Evolutionary conservation across 2,329 filamentous ascomycete genomes (phyloP).

Genomic region (Microsporum audouinii): DNA sequence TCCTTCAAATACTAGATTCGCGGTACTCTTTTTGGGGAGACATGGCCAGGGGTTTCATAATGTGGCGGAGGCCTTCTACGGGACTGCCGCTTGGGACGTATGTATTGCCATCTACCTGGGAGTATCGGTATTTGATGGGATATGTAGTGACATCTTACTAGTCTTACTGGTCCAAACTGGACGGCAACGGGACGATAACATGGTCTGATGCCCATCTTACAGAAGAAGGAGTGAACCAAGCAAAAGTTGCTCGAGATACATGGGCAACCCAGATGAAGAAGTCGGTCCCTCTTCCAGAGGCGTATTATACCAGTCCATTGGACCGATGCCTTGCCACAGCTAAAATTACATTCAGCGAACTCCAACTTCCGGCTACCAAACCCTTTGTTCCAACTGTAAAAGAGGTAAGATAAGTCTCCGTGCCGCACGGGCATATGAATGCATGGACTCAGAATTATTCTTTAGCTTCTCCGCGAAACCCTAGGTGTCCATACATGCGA

Average conservation of each 20-base stretch:
- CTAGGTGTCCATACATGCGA: slow-evolving; percentile 53
- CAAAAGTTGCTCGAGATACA: slow-evolving; percentile 32
- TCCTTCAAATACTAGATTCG: slow-evolving; percentile 36
- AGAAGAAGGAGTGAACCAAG: slow-evolving; percentile 41
- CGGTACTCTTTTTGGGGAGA: slow-evolving; percentile 47
- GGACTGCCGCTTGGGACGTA: slow-evolving; percentile 50
- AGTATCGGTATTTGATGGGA: neutral
- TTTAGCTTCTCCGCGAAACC: slow-evolving; percentile 44
- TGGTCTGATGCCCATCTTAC: slow-evolving; percentile 53
- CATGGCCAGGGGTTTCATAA: slow-evolving; percentile 54
- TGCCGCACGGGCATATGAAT: neutral
- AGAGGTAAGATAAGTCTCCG: slow-evolving; percentile 31
- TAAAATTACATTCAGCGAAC: slow-evolving; percentile 40
- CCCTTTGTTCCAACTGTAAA: slow-evolving; percentile 47
- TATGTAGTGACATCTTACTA: slow-evolving; percentile 14
- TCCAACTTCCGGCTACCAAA: slow-evolving; percentile 35
- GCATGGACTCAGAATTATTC: neutral
- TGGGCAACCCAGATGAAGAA: slow-evolving; percentile 39
- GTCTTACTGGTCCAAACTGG: slow-evolving; percentile 48
- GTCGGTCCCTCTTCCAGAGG: slow-evolving; percentile 43
- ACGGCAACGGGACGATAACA: slow-evolving; percentile 43
- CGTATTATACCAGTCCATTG: slow-evolving; percentile 48
- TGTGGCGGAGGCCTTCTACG: slow-evolving; percentile 47
- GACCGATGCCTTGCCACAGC: slow-evolving; percentile 49
- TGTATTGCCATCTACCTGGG: slow-evolving; percentile 13